Base-by-base conservation (phyloP, 2,329 filamentous ascomycete genomes). In the Penicillium glabrum region DNA sequence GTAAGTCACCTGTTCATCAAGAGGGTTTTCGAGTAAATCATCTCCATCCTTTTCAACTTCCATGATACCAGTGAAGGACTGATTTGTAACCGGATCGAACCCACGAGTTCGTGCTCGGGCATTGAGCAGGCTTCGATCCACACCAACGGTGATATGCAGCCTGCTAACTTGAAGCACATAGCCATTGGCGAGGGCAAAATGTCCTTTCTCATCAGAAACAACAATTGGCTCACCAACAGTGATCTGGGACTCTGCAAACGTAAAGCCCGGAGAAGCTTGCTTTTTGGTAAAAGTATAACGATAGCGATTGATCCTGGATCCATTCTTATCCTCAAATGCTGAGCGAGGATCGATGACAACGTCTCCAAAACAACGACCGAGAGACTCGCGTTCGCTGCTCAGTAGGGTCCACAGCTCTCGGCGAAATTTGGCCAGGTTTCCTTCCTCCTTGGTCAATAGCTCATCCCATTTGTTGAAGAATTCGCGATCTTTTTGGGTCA, bases 381-480 rank as follows among this genome's bases (percentile, higher is more conserved):
- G 82, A 67, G 89, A 90, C 73, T 99, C 92, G 46, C 95, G 88
- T 71, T 98, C 91, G 0, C 80, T 81, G 71, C 95, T 97, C 23
- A 93, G 78, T 90, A 99, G 96, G 0, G 93, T 97, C 95, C 95
- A 99, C 2, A 99, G 79, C 71, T 99, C 95, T 62, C 92, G 83
- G 60, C 92, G 87, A 61, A 92, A 89, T 68, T 90, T 96, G 70
- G 95, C 89, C 69, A 89, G 86, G 67, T 96, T 92, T 66, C 89
- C 91, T 72, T 99, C 95, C 77, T 99, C 95, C 71, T 95, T 95
- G 0, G 93, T 98, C 37, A 99, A 80, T 14, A 99, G 81, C 50
- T 88, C 84, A 73, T 99, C 95, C 95, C 95, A 99, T 70, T 95
- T 96, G 61, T 89, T 82, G 74, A 99, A 97, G 72, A 98, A 99